phyloP scores from a whole-genome alignment of 768 basidiomycete species.

The Pisolithus orientalis region DNA sequence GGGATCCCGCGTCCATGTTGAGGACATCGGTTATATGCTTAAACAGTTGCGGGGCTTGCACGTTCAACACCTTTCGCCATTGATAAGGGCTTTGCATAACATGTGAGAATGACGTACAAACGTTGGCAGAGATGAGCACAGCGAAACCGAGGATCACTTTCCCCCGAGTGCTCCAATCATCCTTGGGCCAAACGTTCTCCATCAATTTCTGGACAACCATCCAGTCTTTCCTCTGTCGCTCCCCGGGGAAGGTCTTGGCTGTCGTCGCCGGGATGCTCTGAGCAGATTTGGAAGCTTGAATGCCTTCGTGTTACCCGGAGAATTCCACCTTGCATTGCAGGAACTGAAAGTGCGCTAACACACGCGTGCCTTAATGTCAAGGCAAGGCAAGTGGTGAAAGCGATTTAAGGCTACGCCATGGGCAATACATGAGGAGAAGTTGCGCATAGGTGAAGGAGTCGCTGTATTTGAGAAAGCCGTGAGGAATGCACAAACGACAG shows the following conservation, averaged over 20 bases:
- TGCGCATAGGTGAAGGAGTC: not conserved
- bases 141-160: constrained; percentile 80
- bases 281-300: not conserved
- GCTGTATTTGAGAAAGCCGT: constrained; percentile 4
- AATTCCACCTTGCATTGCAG: constrained; percentile 4
- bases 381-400: constrained; percentile 3
- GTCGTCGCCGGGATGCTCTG: constrained; percentile 2
- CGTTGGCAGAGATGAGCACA: constrained; percentile 82
- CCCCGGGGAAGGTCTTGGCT: constrained; percentile 17
- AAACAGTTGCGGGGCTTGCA: constrained; percentile 95
- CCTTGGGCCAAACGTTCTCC: constrained; percentile 87
- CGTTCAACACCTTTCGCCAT: constrained; percentile 72
- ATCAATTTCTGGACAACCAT: constrained; percentile 75
- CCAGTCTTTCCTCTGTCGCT: constrained; percentile 81
- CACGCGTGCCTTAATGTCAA: not conserved
- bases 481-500: constrained; percentile 17
- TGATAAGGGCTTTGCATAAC: not conserved
- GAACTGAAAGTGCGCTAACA: constrained; percentile 14
- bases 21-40: constrained; percentile 86
- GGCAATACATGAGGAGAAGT: not conserved
- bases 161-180: constrained; percentile 75
- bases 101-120: constrained; percentile 26
- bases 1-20: constrained; percentile 71
- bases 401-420: constrained; percentile 4
- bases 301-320: not conserved